phyloP scores from a whole-genome alignment of 306 rosid species.

The Alnus glutinosa region DNA sequence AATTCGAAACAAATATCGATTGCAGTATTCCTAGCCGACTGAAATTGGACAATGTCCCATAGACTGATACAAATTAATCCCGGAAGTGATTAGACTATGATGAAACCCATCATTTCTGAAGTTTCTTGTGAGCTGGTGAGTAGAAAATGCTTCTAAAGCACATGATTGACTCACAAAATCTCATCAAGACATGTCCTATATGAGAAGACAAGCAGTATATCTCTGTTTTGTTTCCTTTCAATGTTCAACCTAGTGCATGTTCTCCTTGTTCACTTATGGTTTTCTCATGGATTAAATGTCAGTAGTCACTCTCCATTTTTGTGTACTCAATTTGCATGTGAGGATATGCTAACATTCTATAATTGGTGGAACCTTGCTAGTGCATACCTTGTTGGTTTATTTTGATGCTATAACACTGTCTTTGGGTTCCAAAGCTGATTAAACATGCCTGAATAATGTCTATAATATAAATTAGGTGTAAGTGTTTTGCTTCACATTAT shows the following conservation, averaged over 20 bases:
- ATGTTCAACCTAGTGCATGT: not conserved
- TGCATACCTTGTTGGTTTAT: not conserved
- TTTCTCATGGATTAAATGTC: not conserved
- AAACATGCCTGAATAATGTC: constrained; percentile 30
- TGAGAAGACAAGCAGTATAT: constrained; percentile 1
- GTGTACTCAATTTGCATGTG: constrained; percentile 2
- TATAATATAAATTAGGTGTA: constrained; percentile 13
- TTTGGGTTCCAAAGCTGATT: constrained; percentile 20
- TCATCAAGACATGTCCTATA: not conserved
- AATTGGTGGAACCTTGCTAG: not conserved
- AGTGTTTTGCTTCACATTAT: constrained; percentile 25
- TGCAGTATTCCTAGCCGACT: not conserved
- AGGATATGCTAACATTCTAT: not conserved
- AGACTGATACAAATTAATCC: not conserved
- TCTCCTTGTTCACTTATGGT: not conserved
- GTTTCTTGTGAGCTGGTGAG: not conserved
- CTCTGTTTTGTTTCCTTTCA: not conserved
- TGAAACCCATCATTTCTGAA: not conserved
- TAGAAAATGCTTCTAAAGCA: not conserved
- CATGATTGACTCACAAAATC: not conserved
- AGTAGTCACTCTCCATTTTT: not conserved
- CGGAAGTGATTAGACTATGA: too few species aligned
- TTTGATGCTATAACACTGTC: constrained; percentile 4
- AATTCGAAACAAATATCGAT: not conserved
- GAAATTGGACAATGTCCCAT: not conserved